Conservation (phyloP, 257 asterid species). For the Catharanthus roseus region DNA sequence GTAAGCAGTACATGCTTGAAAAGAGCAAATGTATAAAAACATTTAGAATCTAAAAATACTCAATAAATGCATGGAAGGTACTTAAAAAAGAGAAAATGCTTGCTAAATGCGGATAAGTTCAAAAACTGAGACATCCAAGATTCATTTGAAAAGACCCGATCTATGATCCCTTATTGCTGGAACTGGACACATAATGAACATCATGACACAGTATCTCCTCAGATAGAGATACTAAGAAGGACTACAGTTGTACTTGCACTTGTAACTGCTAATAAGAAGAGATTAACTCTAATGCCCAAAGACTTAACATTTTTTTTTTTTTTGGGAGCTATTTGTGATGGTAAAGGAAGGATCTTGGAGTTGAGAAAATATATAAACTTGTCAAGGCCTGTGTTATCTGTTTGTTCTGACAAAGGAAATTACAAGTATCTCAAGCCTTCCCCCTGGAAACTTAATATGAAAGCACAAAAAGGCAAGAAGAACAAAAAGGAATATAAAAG, state of each 20-base stretch:
- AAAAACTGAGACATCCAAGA: constrained; percentile 43
- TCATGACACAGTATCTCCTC: constrained; percentile 68
- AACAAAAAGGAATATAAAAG: constrained; percentile 1
- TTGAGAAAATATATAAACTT: constrained; percentile 24
- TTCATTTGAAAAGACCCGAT: constrained; percentile 93
- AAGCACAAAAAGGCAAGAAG: constrained; percentile 2
- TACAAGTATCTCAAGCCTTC: constrained; percentile 95
- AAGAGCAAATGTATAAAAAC: constrained; percentile 74
- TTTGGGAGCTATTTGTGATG: neutral
- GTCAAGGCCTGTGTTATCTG: constrained; percentile 99
- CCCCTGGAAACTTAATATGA: constrained; percentile 72
- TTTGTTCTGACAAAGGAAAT: constrained; percentile 88
- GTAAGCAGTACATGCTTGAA: constrained; percentile 70
- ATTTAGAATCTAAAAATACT: constrained; percentile 40
- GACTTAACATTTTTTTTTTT: neutral
- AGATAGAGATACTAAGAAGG: neutral
- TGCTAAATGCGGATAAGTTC: neutral
- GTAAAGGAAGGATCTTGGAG: constrained; percentile 1
- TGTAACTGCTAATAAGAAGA: constrained; percentile 19
- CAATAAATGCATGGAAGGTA: constrained; percentile 10
- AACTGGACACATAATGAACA: constrained; percentile 84
- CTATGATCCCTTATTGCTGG: constrained; percentile 95
- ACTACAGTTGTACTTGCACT: constrained; percentile 74
- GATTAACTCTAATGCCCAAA: neutral
- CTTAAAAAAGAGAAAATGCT: neutral